These are phyloP conservation scores for Stephania yunnanensis DNA, from an alignment of 164 flowering plant genomes.

Conservation along the genomic window DNA sequence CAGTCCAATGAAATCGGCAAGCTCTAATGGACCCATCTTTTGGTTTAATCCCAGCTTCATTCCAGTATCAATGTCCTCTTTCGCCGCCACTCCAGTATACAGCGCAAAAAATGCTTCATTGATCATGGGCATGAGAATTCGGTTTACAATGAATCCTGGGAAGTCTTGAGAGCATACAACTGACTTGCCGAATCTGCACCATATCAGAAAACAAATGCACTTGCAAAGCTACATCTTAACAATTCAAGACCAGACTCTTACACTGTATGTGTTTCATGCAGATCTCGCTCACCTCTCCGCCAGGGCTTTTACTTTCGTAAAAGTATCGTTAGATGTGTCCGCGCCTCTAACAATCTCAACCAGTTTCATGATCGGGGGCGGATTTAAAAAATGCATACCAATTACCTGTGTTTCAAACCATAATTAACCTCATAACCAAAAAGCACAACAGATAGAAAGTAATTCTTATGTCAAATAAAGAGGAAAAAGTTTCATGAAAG, in stretches of 20 bases:
- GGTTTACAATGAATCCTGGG: slow-evolving; percentile 84
- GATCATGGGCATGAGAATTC: slow-evolving; percentile 95
- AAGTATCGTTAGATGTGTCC: slow-evolving; percentile 81
- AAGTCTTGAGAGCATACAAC: slow-evolving; percentile 81
- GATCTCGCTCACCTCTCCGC: slow-evolving; percentile 63
- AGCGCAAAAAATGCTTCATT: slow-evolving; percentile 87
- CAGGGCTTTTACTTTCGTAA: slow-evolving; percentile 48
- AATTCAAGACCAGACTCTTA: not conserved
- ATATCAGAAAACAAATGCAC: not conserved
- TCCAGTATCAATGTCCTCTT: slow-evolving; percentile 87
- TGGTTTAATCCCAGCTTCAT: slow-evolving; percentile 98
- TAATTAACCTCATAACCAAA: no score
- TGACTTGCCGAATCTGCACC: slow-evolving; percentile 76
- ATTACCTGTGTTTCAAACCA: no score
- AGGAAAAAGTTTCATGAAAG: no score
- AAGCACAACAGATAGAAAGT: no score
- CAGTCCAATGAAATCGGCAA: slow-evolving; percentile 92
- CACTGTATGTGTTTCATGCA: not conserved
- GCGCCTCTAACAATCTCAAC: no score
- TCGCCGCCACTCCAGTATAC: slow-evolving; percentile 87
- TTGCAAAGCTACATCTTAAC: not conserved
- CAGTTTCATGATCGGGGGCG: no score
- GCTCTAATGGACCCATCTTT: slow-evolving; percentile 95
- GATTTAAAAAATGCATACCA: no score
- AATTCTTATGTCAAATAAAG: no score